Percentiles rank a stretch among this genome's conserved stretches.
These are phyloP conservation scores for Camellia granthamiana DNA, from an alignment of 148 eudicot genomes.

Conservation along the genomic window DNA sequence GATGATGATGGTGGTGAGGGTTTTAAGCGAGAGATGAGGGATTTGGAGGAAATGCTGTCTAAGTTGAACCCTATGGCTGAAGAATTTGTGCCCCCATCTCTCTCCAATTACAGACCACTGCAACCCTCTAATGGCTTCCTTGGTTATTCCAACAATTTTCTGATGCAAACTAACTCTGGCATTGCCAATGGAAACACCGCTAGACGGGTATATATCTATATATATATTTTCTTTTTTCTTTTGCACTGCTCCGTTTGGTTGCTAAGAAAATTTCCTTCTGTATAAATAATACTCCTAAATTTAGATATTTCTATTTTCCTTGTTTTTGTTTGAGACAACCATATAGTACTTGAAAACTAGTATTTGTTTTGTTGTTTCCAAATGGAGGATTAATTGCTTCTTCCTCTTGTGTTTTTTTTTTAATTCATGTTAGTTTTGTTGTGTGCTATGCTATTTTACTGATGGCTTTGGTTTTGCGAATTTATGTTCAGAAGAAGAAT, in stretches of 20 bases:
- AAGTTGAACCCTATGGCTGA: constrained; percentile 81
- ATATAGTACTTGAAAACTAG: too few species aligned
- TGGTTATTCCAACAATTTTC: constrained; percentile 38
- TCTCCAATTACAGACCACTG: constrained; percentile 20
- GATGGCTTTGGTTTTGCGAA: constrained; percentile 6
- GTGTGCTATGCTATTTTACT: background rate
- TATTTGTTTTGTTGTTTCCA: too few species aligned
- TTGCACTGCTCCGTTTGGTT: background rate
- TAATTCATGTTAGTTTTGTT: background rate
- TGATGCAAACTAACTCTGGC: constrained; percentile 36
- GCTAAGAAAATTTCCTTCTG: background rate
- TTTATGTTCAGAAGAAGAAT: constrained; percentile 53
- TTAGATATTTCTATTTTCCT: background rate
- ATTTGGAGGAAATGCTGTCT: constrained; percentile 67
- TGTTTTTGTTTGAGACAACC: too few species aligned
- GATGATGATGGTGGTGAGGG: constrained; percentile 33
- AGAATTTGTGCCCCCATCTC: constrained; percentile 71
- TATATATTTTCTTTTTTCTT: background rate
- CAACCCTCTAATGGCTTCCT: constrained; percentile 20
- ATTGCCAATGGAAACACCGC: constrained; percentile 36
- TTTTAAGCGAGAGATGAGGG: constrained; percentile 65
- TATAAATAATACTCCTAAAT: background rate
- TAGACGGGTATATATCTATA: constrained; percentile 46
- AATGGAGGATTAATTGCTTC: background rate
- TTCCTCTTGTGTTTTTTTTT: background rate